Base-by-base conservation (phyloP, 805 yeast species). In the Candida qinlingensis region DNA sequence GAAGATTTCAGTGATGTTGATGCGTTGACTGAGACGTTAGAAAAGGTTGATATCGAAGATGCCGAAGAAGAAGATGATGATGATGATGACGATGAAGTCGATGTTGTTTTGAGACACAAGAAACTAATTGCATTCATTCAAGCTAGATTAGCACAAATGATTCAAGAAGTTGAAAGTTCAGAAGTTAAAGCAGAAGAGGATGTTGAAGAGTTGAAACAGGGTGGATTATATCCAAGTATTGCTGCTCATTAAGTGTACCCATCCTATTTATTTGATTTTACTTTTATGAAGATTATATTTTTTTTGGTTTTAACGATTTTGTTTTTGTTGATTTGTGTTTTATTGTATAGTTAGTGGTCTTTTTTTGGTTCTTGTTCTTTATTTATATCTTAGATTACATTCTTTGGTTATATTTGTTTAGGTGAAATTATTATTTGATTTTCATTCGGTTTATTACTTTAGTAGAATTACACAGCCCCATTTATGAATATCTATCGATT, bases 171-270 rank as follows among this genome's bases (percentile, higher is more conserved):
- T 26, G 56, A 51, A 42, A 37, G 37, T 10, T 10, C 39, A 25
- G 41, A 44, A 10, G 40, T 5, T 12, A 10, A 47, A 12, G 30
- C 41, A 27, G 34, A 47, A 4, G 29, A 27, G 13, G 41, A 41
- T 19, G 10, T 28, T 10, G 31, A 26, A 12, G 28, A 33, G 11
- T 41, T 25, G 37, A 8, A 28, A 6, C 47, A 49, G 39, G 46
- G 45, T 31, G 46, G 41, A n/a, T 39, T 57, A 35, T 58, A 59
- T 39, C 63, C 63, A 42, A 47, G 48, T 12, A 51, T 58, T 39
- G 50, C 55, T 9, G 58, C 59, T 39, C 46, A 44, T 39, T 50
- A 41, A 8, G 34, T 31, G 34, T 31, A 11, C 11, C 2, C 34
- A 31, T 8, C 11, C 2, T 8, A 8, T 31, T 31, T 31, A 11